Conservation (phyloP, 495 filamentous ascomycete genomes). For the Halenospora varia region DNA sequence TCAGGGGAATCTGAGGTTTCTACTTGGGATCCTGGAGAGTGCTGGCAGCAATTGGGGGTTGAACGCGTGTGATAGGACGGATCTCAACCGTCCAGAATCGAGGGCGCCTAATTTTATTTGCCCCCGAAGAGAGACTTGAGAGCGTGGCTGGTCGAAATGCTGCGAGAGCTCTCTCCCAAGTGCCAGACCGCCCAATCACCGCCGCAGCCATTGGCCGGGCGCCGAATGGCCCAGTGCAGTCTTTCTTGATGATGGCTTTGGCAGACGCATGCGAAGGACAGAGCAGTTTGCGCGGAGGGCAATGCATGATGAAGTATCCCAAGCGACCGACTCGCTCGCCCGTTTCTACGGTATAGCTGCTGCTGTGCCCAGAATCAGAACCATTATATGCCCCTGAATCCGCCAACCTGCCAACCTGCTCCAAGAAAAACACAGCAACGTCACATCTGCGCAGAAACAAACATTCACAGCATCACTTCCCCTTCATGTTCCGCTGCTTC, state of each 20-base stretch:
- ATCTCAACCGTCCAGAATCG: background rate
- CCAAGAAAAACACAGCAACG: background rate
- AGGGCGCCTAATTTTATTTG: constrained; percentile 23
- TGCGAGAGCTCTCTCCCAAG: background rate
- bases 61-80: constrained; percentile 17
- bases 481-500: background rate
- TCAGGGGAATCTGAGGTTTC: background rate
- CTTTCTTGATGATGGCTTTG: background rate
- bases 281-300: background rate
- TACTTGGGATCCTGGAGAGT: background rate
- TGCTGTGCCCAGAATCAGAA: background rate
- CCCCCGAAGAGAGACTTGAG: background rate
- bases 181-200: constrained; percentile 2
- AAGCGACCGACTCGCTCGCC: background rate
- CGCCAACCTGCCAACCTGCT: background rate
- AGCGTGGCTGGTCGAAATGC: constrained; percentile 2
- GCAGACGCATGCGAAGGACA: background rate
- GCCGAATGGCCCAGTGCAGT: background rate
- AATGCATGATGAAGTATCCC: constrained; percentile 3
- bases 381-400: background rate
- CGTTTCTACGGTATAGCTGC: background rate
- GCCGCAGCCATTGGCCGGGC: background rate
- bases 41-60: background rate
- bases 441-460: background rate
- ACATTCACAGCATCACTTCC: background rate